A percentile compares a stretch with the other conserved stretches of the same genome.
phyloP scores from a whole-genome alignment of 2,329 filamentous ascomycete species.

The Venturia aucupariae region DNA sequence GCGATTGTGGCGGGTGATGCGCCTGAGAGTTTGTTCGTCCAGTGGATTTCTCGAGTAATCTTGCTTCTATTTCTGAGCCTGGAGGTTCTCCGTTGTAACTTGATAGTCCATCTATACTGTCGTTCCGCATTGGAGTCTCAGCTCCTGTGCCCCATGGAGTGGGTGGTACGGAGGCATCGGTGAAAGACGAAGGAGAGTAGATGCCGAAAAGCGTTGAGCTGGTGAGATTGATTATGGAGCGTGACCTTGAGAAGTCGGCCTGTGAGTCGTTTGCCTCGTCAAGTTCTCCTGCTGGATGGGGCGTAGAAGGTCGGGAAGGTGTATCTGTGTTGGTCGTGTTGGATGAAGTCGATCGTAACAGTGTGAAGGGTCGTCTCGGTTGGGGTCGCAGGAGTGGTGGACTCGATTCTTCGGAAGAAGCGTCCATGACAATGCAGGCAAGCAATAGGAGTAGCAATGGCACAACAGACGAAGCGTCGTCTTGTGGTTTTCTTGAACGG shows the following conservation, averaged over 20 bases:
- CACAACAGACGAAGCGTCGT: not conserved
- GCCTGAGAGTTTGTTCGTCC: not conserved
- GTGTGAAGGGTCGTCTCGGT: conserved; percentile 28
- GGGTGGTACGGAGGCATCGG: conserved; percentile 47
- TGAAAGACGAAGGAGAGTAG: conserved; percentile 60
- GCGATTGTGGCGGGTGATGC: conserved; percentile 3
- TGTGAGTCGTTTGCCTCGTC: not conserved
- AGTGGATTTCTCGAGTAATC: conserved; percentile 1
- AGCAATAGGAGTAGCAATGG: not conserved
- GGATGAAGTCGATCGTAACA: not conserved
- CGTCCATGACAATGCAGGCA: not conserved
- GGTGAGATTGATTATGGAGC: conserved; percentile 78
- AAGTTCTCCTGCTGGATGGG: conserved; percentile 14
- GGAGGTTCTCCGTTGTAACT: conserved; percentile 19
- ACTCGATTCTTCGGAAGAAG: conserved; percentile 8
- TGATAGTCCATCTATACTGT: conserved; percentile 14
- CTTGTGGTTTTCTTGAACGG: not conserved
- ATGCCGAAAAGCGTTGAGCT: conserved; percentile 87
- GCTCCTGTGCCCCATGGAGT: conserved; percentile 75
- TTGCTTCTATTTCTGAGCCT: conserved; percentile 19
- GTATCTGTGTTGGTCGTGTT: conserved; percentile 15
- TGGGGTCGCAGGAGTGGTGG: conserved; percentile 31
- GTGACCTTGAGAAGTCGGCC: conserved; percentile 45
- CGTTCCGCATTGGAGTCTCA: conserved; percentile 48
- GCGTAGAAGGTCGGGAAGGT: conserved; percentile 21